Evolutionary conservation across 345 rosid species (phyloP).

Genomic region (Eucalyptus polybractea): DNA sequence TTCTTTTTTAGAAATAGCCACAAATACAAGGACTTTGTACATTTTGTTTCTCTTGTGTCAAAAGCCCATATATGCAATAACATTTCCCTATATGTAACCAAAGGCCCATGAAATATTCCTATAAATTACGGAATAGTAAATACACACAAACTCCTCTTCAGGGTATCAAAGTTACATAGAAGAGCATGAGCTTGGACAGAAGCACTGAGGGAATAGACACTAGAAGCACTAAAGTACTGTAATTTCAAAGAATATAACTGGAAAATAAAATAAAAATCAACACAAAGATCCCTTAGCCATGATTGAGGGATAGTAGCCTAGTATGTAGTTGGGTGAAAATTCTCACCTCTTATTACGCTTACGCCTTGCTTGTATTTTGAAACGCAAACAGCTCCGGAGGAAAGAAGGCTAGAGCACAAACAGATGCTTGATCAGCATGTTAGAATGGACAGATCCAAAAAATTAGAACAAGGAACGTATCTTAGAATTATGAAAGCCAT

Average conservation of each 20-base stretch:
- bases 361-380: slow-evolving; percentile 40
- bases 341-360: slow-evolving; percentile 33
- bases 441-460: neutral
- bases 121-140: neutral
- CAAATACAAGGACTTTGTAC: neutral
- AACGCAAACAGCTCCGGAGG: slow-evolving; percentile 61
- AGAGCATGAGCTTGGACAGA: neutral
- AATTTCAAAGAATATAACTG: neutral
- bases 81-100: neutral
- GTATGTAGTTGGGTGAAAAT: neutral
- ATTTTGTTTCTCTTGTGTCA: neutral
- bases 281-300: neutral
- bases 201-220: neutral
- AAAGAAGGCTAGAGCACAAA: slow-evolving; percentile 53
- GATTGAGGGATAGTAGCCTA: neutral
- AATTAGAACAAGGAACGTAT: neutral
- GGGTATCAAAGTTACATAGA: neutral
- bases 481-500: neutral
- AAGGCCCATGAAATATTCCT: neutral
- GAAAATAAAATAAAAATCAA: neutral
- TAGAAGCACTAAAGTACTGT: neutral
- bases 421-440: neutral
- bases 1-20: neutral
- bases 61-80: neutral
- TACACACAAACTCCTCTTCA: neutral